Evolutionary conservation across 2,329 filamentous ascomycete genomes (phyloP), one percentile per base, ranked within the genome.

Genomic region (Helotiales sp.): DNA sequence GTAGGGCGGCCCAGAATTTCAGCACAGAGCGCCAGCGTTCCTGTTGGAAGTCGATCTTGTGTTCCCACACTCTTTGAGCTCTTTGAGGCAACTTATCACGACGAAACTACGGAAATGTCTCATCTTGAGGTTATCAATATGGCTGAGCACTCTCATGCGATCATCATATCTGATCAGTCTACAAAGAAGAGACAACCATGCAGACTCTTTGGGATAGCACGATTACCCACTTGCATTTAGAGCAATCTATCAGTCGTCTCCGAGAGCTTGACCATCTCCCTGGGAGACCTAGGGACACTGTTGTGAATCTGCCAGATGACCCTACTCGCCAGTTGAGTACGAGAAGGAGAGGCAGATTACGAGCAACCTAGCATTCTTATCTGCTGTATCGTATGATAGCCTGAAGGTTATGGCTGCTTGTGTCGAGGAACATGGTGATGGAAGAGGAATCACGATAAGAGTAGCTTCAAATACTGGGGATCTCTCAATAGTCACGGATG

Each of bases 341-440:
- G 24, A 10, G 49, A 56, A 55, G 53, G 67, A 69, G 61, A 58
- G 54, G 17, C 59, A 69, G 55, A 66, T 68, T 59, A 57, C 57
- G 22, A 63, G 60, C 24, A 63, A 63, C 52, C 46, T 69, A 31
- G 64, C 64, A 42, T 67, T 69, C 53, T 51, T 69, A 15, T 64
- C 64, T 6, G 61, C 60, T 33, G 55, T 53, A 38, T 49, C 54
- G 29, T 52, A 68, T 40, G 53, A 68, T 48, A 48, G 24, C 27
- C 17, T 36, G 9, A 65, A 52, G 38, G 62, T 69, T 10, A 63
- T 66, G 59, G 49, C 50, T 7, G 24, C 42, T 30, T 55, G 31
- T 24, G 25, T 55, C n/a, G 22, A 55, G 42, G 53, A 50, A 50
- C 49, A 67, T 33, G 33, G 10, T 12, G 50, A 55, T 25, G 24